Conservation (phyloP, 2,329 filamentous ascomycete genomes). For the Monosporascus sp. region DNA sequence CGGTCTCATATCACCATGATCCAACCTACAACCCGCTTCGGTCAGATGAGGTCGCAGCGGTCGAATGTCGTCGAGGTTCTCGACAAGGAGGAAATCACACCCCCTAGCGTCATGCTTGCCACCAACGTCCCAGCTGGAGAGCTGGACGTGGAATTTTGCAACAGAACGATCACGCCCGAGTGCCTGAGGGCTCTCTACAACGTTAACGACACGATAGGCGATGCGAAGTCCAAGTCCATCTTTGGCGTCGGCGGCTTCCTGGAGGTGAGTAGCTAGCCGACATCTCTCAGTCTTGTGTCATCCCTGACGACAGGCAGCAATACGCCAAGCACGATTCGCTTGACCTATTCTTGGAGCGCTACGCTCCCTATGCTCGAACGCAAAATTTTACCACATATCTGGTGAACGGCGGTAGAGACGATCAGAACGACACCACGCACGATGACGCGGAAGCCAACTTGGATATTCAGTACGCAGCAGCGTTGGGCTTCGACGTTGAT, state of each 20-base stretch:
- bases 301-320: slow-evolving; percentile 8
- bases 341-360: slow-evolving; percentile 42
- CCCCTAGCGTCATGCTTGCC: slow-evolving; percentile 7
- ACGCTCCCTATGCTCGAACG: slow-evolving; percentile 44
- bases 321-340: slow-evolving; percentile 33
- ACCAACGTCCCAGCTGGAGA: slow-evolving; percentile 9
- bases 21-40: slow-evolving; percentile 61
- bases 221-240: slow-evolving; percentile 28
- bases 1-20: slow-evolving; percentile 53
- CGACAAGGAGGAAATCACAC: slow-evolving; percentile 16
- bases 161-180: slow-evolving; percentile 35
- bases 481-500: slow-evolving; percentile 44
- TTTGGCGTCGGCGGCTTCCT: slow-evolving; percentile 38
- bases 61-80: slow-evolving; percentile 33
- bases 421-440: slow-evolving; percentile 35
- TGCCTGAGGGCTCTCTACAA: slow-evolving; percentile 46
- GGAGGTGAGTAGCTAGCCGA: slow-evolving; percentile 8
- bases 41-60: slow-evolving; percentile 38
- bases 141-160: slow-evolving; percentile 28
- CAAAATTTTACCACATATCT: slow-evolving; percentile 50
- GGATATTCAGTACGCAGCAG: slow-evolving; percentile 51
- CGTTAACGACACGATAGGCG: slow-evolving; percentile 33
- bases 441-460: slow-evolving; percentile 49
- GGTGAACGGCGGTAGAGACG: slow-evolving; percentile 50
- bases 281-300: neutral